Conservation (phyloP, 2,329 filamentous ascomycete species). For the Claviceps cyperi region DNA sequence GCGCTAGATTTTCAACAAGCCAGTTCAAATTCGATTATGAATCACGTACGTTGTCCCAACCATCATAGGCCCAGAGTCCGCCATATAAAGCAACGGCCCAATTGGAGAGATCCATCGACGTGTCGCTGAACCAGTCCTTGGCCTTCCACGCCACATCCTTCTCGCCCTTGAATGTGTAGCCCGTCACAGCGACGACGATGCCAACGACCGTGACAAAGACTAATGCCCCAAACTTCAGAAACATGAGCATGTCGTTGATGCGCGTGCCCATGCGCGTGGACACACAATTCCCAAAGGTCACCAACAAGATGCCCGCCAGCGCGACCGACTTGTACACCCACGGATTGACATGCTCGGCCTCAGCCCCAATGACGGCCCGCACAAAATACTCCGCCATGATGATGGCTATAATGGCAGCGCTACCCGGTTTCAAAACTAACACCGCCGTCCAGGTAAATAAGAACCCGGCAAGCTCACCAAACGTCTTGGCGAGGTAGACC, state of each 20-base stretch:
- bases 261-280: conserved; percentile 80
- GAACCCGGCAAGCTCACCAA: conserved; percentile 85
- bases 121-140: conserved; percentile 77
- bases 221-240: conserved; percentile 86
- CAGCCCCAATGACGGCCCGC: conserved; percentile 71
- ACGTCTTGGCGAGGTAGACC: conserved; percentile 89
- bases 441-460: conserved; percentile 95
- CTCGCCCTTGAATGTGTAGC: conserved; percentile 60
- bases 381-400: conserved; percentile 98
- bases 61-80: conserved; percentile 94
- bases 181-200: conserved; percentile 77
- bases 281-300: conserved; percentile 79
- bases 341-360: conserved; percentile 62
- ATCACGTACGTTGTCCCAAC: conserved; percentile 83
- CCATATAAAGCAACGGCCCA: conserved; percentile 94
- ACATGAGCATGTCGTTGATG: conserved; percentile 87
- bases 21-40: too few species aligned
- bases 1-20: too few species aligned
- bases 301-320: conserved; percentile 55
- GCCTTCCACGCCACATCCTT: conserved; percentile 79
- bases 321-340: conserved; percentile 91
- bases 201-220: conserved; percentile 77
- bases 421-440: conserved; percentile 83
- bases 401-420: conserved; percentile 86
- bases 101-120: conserved; percentile 61